Percentiles rank a stretch among this genome's conserved stretches.
Evolutionary conservation across 2,329 filamentous ascomycete genomes (phyloP).

Genomic region (Pleurostoma richardsiae): DNA sequence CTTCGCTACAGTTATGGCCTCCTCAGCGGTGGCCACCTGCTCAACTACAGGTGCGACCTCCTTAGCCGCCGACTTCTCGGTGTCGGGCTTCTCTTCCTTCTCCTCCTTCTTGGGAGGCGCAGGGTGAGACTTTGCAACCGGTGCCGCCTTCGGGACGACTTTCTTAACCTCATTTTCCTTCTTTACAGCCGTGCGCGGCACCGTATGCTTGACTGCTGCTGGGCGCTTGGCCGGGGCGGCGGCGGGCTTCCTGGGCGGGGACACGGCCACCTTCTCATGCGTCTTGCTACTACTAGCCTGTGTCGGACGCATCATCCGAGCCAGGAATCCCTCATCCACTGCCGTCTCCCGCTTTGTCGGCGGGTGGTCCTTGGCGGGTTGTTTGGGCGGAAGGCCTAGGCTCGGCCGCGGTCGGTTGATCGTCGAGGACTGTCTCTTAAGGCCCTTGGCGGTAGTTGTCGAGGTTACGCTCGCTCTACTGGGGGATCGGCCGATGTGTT

Average conservation of each 20-base stretch:
- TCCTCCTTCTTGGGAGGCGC: constrained; percentile 7
- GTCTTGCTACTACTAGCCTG: constrained; percentile 50
- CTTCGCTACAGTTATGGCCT: constrained; percentile 9
- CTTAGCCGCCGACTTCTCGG: constrained; percentile 7
- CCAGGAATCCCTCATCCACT: constrained; percentile 67
- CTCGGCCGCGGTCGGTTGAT: constrained; percentile 43
- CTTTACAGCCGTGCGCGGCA: background rate
- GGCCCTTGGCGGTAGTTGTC: constrained; percentile 19
- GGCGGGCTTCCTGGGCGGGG: constrained; percentile 39
- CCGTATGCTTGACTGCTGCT: background rate
- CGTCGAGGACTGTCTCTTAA: constrained; percentile 41
- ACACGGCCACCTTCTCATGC: constrained; percentile 52
- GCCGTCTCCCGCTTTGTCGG: constrained; percentile 44
- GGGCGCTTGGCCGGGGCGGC: constrained; percentile 8
- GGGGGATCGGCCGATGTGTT: constrained; percentile 30
- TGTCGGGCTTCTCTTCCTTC: constrained; percentile 3
- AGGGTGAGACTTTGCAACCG: background rate
- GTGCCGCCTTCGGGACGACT: background rate
- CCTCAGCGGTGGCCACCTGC: constrained; percentile 14
- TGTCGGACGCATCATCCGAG: constrained; percentile 78
- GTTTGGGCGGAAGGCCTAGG: constrained; percentile 55
- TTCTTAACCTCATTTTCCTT: background rate
- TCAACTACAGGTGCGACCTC: constrained; percentile 14
- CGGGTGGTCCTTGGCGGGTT: constrained; percentile 41
- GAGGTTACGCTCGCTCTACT: constrained; percentile 36